Percentiles rank a stretch among this genome's conserved stretches.
Evolutionary conservation across 1,284 basidiomycete genomes (phyloP).

Genomic region (Singerocomus inundabilis): DNA sequence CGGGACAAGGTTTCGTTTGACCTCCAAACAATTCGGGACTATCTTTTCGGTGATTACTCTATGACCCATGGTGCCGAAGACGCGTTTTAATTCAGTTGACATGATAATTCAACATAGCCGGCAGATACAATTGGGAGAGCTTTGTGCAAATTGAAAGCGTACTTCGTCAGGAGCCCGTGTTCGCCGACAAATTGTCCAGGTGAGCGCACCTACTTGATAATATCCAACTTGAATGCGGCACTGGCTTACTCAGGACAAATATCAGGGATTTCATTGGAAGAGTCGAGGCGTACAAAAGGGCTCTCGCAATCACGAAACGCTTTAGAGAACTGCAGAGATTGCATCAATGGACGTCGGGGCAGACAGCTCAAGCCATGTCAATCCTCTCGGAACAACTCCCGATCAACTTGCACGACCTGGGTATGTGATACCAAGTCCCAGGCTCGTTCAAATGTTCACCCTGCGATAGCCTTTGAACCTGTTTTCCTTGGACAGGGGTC

Average conservation of each 20-base stretch:
- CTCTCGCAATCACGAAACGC: constrained; percentile 46
- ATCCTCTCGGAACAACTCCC: constrained; percentile 54
- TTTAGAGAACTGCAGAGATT: constrained; percentile 55
- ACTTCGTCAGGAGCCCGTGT: constrained; percentile 56
- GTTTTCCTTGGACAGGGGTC: constrained; percentile 63
- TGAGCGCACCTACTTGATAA: constrained; percentile 21
- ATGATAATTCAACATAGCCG: constrained; percentile 39
- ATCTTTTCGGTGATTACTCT: constrained; percentile 47
- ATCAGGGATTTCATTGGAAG: constrained; percentile 28
- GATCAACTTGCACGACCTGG: constrained; percentile 53
- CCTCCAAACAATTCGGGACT: constrained; percentile 41
- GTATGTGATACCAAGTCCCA: constrained; percentile 36
- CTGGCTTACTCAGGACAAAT: not conserved
- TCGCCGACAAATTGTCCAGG: constrained; percentile 65
- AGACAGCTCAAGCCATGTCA: constrained; percentile 44
- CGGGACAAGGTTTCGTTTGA: constrained; percentile 42
- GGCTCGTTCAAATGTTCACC: not conserved
- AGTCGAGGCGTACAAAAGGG: constrained; percentile 23
- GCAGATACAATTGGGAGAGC: constrained; percentile 46
- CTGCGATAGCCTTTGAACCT: constrained; percentile 58
- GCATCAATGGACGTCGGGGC: constrained; percentile 51
- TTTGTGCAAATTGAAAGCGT: constrained; percentile 48
- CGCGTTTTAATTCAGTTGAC: not conserved
- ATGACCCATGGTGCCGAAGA: not conserved
- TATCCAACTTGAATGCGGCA: too few species aligned